Evolutionary conservation across 2,329 filamentous ascomycete genomes (phyloP).

Genomic region (Pleochaeta shiraiana): DNA sequence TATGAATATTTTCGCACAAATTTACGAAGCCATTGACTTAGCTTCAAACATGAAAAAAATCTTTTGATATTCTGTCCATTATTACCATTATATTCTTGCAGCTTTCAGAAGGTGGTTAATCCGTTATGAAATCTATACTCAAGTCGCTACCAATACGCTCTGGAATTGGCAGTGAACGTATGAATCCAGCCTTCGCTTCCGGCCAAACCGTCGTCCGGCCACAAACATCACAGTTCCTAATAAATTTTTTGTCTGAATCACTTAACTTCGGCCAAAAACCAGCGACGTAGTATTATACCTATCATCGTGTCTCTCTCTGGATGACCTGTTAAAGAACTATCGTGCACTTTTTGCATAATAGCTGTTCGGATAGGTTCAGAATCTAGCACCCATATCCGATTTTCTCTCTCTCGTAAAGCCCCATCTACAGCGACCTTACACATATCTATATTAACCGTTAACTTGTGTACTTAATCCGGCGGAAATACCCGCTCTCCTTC

Average conservation of each 20-base stretch:
- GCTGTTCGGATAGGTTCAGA: background rate
- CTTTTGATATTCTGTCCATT: background rate
- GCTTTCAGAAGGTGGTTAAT: background rate
- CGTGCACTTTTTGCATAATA: background rate
- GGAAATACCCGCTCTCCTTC: background rate
- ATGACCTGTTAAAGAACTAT: background rate
- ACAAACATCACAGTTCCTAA: background rate
- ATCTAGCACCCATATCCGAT: background rate
- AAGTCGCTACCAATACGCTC: background rate
- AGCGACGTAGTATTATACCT: background rate
- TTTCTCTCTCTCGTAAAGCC: background rate
- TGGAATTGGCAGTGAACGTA: background rate
- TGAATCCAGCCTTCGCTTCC: background rate
- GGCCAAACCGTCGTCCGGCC: background rate
- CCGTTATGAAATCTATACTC: background rate
- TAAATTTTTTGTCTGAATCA: background rate
- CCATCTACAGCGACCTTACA: background rate
- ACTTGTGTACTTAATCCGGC: background rate
- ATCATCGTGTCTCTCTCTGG: background rate
- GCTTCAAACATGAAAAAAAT: background rate
- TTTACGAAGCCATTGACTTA: background rate
- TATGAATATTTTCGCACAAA: background rate
- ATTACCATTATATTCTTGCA: constrained; percentile 1
- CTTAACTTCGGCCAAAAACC: constrained; percentile 1
- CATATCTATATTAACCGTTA: background rate